Base-by-base conservation (phyloP, 179 eudicot species). In the Sideroxylon spinosum region DNA sequence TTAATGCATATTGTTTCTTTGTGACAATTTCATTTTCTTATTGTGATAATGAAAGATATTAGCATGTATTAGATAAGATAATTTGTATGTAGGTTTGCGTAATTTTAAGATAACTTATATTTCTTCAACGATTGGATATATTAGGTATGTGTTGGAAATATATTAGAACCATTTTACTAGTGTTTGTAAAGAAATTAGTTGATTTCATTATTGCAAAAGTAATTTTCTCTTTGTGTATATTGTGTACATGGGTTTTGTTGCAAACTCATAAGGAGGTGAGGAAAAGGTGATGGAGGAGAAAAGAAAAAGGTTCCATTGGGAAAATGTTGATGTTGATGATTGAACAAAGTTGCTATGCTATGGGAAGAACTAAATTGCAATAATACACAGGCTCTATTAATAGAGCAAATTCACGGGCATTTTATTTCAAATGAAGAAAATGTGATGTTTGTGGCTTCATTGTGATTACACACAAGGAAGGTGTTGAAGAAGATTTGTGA, bases 131-230 rank as follows among this genome's bases (percentile, higher is more conserved):
- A 28, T 53, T 72, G n/a, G 37, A 72, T 28, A 26, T 26, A 52
- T 4, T 17, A 22, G 16, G 63, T 29, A 70, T 72, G 62, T 55
- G 75, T 50, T 72, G 75, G 46, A n/a, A n/a, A n/a, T n/a, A n/a
- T 53, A 9, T 49, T n/a, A 49, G 23, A 71, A n/a, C 46, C 17
- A 1, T 11, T n/a, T 69, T 1, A 46, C 20, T 20, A 28, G 56
- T 20, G 32, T 72, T 7, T 37, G 29, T 69, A 1, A 9, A 17
- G 50, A 68, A 37, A 1, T 37, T 22, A n/a, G 59, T 22, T 70
- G 10, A 49, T 22, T 59, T 2, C 62, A 57, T 57, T 59, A 7
- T 59, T 59, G 63, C 23, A n/a, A n/a, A n/a, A 22, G 8, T 19
- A 6, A 10, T 59, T 59, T 7, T 16, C 9, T 11, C n/a, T 49